Evolutionary conservation across 2,329 filamentous ascomycete genomes (phyloP), one percentile per base, ranked within the genome.

Genomic region (Moelleriella libera): DNA sequence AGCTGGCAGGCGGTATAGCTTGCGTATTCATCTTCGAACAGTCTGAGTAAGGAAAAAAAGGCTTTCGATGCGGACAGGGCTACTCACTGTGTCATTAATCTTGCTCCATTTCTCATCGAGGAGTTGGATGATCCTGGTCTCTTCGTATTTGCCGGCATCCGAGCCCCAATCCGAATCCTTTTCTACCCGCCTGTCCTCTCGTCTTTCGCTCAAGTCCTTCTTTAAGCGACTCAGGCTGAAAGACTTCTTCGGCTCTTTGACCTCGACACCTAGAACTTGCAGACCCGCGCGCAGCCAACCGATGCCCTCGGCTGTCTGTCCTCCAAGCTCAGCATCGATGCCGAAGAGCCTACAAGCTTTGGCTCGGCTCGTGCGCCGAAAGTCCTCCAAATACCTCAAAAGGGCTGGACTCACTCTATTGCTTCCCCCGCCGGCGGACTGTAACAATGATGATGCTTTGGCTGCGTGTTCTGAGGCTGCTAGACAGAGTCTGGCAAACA

Each of bases 301-400:
- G 49, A 98, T 85, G 0, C 79, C 92, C 46, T 83, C 83, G 1
- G 89, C 92, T 1, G 83, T 85, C 63, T 90, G 82, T 0, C 85
- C 87, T 1, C 80, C 79, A 9, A 88, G 61, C 58, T 98, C 92
- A 2, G 89, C 85, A 60, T 96, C 88, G 45, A 97, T 83, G 1
- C 82, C 92, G 48, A 96, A 82, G 60, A 97, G 95, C 1, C 92
- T 76, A 58, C 88, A 94, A 0, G 89, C 88, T 54, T 88, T 88
- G 28, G 85, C 90, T 46, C 86, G 77, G 41, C 86, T 81, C 1
- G 85, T 86, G 45, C 80, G 74, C 12, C 80, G 73, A 21, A 97
- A 64, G 53, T 92, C 85, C 21, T 85, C 80, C 1, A 85, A 70
- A 57, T 97, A 97, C 44, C 74, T 78, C 1, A 83, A 54, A 28